Percentiles rank a stretch among this genome's conserved stretches.
These are phyloP conservation scores for Akanthomyces uredinophilus DNA, from an alignment of 2,329 filamentous ascomycete genomes.

Conservation along the genomic window DNA sequence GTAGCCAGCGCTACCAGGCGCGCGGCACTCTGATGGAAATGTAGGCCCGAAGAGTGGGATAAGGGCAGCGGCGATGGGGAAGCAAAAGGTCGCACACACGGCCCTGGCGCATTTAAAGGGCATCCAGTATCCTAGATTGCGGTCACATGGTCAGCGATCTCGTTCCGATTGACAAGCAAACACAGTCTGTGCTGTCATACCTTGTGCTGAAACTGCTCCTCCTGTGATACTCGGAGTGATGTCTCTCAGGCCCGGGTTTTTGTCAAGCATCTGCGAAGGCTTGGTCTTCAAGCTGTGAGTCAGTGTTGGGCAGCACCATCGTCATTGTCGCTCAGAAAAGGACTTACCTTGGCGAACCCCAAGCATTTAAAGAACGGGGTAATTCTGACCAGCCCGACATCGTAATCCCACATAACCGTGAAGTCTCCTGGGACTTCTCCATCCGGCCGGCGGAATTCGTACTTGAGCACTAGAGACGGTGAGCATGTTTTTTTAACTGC, in stretches of 20 bases:
- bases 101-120: conserved; percentile 81
- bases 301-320: background rate
- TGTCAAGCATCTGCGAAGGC: conserved; percentile 73
- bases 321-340: conserved; percentile 19
- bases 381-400: conserved; percentile 86
- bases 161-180: background rate
- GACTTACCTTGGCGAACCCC: conserved; percentile 75
- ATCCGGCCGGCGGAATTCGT: conserved; percentile 67
- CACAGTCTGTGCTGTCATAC: conserved; percentile 39
- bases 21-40: conserved; percentile 70
- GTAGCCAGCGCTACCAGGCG: conserved; percentile 57
- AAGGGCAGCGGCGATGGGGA: conserved; percentile 73
- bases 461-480: conserved; percentile 64
- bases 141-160: background rate
- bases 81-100: conserved; percentile 85
- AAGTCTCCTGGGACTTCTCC: conserved; percentile 55
- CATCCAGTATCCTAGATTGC: conserved; percentile 82
- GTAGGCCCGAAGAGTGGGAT: conserved; percentile 84
- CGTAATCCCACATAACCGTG: conserved; percentile 95
- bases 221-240: conserved; percentile 94
- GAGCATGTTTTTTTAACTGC: conserved; percentile 12
- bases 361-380: conserved; percentile 92
- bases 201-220: conserved; percentile 84
- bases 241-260: conserved; percentile 78
- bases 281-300: conserved; percentile 57